These are phyloP conservation scores for Bruguiera sexangula DNA, from an alignment of 345 rosid genomes.

Conservation along the genomic window DNA sequence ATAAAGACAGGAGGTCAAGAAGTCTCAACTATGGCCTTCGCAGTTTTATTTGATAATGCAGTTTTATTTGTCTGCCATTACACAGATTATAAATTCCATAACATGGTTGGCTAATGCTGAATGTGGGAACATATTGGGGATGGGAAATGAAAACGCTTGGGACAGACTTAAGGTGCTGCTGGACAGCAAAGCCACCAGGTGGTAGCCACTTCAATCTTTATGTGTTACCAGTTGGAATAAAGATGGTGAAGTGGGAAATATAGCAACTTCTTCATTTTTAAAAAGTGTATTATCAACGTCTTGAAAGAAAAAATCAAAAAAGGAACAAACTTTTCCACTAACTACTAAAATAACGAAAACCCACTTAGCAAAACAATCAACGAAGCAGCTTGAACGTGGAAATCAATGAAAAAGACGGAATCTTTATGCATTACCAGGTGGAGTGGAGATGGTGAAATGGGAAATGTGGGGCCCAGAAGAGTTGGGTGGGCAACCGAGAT, in stretches of 20 bases:
- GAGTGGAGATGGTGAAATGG: slow-evolving; percentile 53
- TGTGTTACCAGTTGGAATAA: slow-evolving; percentile 46
- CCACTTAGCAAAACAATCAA: not conserved
- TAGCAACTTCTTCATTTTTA: slow-evolving; percentile 28
- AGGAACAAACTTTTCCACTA: not conserved
- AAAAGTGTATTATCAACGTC: slow-evolving; percentile 19
- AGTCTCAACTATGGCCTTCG: too few relatives aligned
- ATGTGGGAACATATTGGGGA: too few relatives aligned
- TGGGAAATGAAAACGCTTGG: too few relatives aligned
- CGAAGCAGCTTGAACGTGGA: not conserved
- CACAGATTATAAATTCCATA: too few relatives aligned
- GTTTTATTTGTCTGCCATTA: too few relatives aligned
- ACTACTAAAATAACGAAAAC: not conserved
- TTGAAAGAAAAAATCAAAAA: not conserved
- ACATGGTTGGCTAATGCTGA: too few relatives aligned
- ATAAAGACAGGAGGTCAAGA: too few relatives aligned
- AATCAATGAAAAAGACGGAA: not conserved
- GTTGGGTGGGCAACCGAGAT: slow-evolving; percentile 70
- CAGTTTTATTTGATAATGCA: too few relatives aligned
- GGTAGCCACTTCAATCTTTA: not conserved
- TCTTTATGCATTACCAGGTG: slow-evolving; percentile 38
- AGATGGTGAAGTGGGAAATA: slow-evolving; percentile 59
- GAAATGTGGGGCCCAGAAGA: slow-evolving; percentile 54
- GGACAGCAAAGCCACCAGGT: too few relatives aligned
- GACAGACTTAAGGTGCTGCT: too few relatives aligned